Evolutionary conservation across 176 grass and related monocot genomes (phyloP).

Genomic region (Tuctoria greenei): DNA sequence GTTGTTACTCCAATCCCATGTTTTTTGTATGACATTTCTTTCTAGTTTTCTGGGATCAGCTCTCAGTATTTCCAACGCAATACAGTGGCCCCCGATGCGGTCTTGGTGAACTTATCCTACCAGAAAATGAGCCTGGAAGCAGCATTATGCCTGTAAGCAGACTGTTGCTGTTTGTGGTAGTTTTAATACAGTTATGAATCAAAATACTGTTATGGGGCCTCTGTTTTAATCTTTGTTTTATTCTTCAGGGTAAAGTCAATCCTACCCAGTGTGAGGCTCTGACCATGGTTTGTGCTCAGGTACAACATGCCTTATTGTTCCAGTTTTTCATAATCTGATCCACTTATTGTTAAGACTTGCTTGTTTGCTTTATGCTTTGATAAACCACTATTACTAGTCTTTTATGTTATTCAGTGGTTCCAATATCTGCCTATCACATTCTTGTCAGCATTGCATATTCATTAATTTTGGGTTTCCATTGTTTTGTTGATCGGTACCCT

Average conservation of each 20-base stretch:
- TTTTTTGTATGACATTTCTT: background rate
- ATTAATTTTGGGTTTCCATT: background rate
- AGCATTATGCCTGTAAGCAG: constrained; percentile 97
- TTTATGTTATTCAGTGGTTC: background rate
- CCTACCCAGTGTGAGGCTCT: constrained; percentile 96
- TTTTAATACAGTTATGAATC: constrained; percentile 5
- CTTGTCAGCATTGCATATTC: background rate
- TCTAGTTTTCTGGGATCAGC: background rate
- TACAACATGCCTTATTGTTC: constrained; percentile 30
- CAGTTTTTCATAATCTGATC: constrained; percentile 4
- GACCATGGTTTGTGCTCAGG: constrained; percentile 99
- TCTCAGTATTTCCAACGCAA: constrained; percentile 31
- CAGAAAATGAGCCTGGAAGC: constrained; percentile 99
- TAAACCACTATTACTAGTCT: background rate
- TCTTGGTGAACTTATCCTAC: constrained; percentile 93
- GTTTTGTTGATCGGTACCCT: background rate
- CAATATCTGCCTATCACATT: background rate
- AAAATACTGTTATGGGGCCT: background rate
- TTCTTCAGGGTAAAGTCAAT: constrained; percentile 93
- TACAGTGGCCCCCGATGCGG: constrained; percentile 92
- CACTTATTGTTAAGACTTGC: constrained; percentile 9
- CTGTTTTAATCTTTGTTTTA: constrained; percentile 15
- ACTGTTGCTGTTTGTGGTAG: constrained; percentile 8
- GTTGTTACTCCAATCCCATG: constrained; percentile 33
- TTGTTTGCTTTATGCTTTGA: constrained; percentile 21